Percentiles rank a stretch among this genome's conserved stretches.
Evolutionary conservation across 345 rosid species (phyloP).

Genomic region (Populus tremula): DNA sequence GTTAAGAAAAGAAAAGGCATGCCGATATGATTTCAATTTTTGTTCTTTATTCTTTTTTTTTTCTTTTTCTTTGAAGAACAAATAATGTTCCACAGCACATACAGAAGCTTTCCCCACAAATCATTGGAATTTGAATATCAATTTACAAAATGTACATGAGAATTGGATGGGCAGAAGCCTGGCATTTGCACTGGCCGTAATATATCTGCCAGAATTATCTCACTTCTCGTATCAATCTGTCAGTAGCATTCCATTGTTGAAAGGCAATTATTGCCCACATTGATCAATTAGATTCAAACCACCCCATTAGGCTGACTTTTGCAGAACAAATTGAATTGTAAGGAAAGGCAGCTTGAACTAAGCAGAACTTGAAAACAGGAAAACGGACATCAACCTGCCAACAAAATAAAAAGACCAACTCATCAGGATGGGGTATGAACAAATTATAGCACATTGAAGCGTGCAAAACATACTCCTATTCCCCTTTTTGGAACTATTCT

Average conservation of each 20-base stretch:
- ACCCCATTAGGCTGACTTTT: conserved; percentile 28
- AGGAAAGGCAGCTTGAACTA: background rate
- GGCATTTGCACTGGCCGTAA: conserved; percentile 20
- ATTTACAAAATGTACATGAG: conserved; percentile 75
- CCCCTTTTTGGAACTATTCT: no score
- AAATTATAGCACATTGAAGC: background rate
- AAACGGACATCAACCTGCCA: conserved; percentile 46
- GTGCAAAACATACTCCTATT: no score
- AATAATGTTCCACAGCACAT: conserved; percentile 56
- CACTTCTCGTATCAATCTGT: conserved; percentile 44
- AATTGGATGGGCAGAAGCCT: conserved; percentile 39
- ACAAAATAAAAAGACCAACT: conserved; percentile 5
- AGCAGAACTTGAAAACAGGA: conserved; percentile 13
- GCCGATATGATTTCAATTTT: background rate
- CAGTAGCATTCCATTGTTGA: conserved; percentile 36
- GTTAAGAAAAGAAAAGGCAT: background rate
- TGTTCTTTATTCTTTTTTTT: conserved; percentile 10
- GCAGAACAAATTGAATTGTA: conserved; percentile 1
- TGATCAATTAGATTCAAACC: conserved; percentile 38
- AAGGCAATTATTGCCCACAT: conserved; percentile 21
- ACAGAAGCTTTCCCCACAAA: conserved; percentile 53
- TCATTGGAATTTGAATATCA: conserved; percentile 39
- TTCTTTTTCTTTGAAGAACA: conserved; percentile 46
- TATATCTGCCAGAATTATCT: conserved; percentile 22
- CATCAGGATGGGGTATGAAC: background rate